Evolutionary conservation across 2,329 filamentous ascomycete species (phyloP), one percentile per base, ranked within the genome.

Genomic region (Thyridium curvatum): DNA sequence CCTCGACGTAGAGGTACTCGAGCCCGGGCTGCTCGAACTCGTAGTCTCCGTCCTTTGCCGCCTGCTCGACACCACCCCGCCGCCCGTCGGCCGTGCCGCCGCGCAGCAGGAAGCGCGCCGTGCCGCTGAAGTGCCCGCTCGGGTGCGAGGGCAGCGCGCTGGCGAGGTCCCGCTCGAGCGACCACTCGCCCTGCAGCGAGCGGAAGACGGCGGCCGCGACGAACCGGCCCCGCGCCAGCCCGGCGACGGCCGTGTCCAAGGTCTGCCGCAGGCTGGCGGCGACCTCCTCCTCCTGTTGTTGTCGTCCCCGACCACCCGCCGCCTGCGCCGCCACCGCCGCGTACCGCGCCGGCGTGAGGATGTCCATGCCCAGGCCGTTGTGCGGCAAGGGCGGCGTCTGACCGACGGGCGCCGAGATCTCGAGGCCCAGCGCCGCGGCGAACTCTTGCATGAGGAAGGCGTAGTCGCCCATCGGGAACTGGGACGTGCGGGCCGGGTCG

Each of bases 401-500:
- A 18, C 51, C 50, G 13, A 60, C 60, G 1, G 60, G 51, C n/a
- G 47, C 54, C 13, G 47, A 53, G 21, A 62, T 71, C 21, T 52
- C 56, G 8, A 88, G 65, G 1, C 64, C 68, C 3, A 87, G 64
- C 0, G 78, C 73, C 3, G 69, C 56, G 12, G 79, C 68, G 42
- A 90, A 79, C 12, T 84, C 76, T 47, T 88, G 79, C 70, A 91
- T 82, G 12, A 91, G 61, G 44, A 80, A 90, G 8, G 79, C 60
- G 55, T 90, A 91, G 58, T 94, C 87, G 9, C 81, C 82, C 82
- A 91, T 90, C 30, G 86, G 87, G 49, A 89, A 93, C 50, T 93
- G 87, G 44, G 57, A 83, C 48, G 62, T 61, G 6, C 65, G 71
- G 6, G 66, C 71, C 9, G 60, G 68, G 48, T 74, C 71, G 16